A percentile compares a stretch with the other conserved stretches of the same genome.
These are phyloP conservation scores for Vinca minor DNA, from an alignment of 257 asterid genomes.

Conservation along the genomic window DNA sequence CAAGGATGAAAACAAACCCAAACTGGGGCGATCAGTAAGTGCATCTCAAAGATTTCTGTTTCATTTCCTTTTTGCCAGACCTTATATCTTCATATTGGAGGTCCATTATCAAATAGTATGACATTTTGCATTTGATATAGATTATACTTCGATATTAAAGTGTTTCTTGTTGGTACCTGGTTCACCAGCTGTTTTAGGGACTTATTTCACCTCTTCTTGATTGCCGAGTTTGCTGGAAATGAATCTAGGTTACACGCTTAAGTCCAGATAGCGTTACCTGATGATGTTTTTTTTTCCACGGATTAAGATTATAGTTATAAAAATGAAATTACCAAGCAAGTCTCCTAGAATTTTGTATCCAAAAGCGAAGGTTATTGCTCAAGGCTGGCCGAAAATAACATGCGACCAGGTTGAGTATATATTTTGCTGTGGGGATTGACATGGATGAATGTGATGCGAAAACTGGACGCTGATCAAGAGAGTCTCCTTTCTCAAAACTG, in stretches of 20 bases:
- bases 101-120: not conserved
- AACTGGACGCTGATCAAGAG: too few species aligned
- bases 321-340: too few species aligned
- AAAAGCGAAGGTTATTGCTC: too few species aligned
- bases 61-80: constrained; percentile 1
- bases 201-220: not conserved
- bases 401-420: too few species aligned
- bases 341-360: too few species aligned
- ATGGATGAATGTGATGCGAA: not conserved
- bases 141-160: not conserved
- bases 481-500: too few species aligned
- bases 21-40: constrained; percentile 57
- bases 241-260: too few species aligned
- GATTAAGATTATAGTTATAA: too few species aligned
- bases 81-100: not conserved
- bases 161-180: not conserved
- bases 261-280: too few species aligned
- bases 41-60: not conserved
- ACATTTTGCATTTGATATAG: not conserved
- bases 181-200: not conserved
- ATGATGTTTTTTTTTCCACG: too few species aligned
- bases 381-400: too few species aligned
- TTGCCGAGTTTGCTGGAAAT: too few species aligned
- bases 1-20: constrained; percentile 42
- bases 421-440: not conserved